Conservation (phyloP, 139 green algal species). For the Trebouxia sp. region DNA sequence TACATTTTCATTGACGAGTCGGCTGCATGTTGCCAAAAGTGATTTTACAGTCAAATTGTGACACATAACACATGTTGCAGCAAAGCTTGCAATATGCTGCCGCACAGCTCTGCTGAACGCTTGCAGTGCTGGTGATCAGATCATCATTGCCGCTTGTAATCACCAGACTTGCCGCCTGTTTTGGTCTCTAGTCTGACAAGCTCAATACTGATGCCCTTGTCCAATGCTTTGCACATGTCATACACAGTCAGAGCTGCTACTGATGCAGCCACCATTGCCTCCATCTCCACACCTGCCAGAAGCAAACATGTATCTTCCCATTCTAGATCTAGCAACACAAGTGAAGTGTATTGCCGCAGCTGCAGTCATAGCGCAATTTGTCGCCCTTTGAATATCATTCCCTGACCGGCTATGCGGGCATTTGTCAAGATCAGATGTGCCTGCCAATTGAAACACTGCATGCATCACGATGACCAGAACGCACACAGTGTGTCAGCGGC, state of each 20-base stretch:
- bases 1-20: too few relatives aligned
- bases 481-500: constrained; percentile 51
- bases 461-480: not conserved
- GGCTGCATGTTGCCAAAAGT: too few relatives aligned
- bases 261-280: constrained; percentile 86
- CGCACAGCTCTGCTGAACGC: too few relatives aligned
- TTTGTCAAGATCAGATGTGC: not conserved
- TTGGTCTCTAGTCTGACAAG: not conserved
- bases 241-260: constrained; percentile 93
- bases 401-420: too few relatives aligned
- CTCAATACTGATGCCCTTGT: constrained; percentile 22
- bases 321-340: not conserved
- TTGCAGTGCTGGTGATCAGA: not conserved
- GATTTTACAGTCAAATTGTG: too few relatives aligned
- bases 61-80: too few relatives aligned
- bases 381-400: too few relatives aligned
- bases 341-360: not conserved
- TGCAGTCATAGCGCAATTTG: not conserved
- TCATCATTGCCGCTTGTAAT: not conserved
- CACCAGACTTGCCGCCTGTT: constrained; percentile 19
- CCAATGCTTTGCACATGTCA: constrained; percentile 95
- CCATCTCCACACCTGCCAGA: constrained; percentile 94
- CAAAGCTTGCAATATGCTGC: too few relatives aligned
- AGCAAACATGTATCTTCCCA: not conserved
- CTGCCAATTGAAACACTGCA: too few relatives aligned